phyloP scores from a whole-genome alignment of 2,329 filamentous ascomycete genomes.

The Aspergillus fumigatiaffinis region DNA sequence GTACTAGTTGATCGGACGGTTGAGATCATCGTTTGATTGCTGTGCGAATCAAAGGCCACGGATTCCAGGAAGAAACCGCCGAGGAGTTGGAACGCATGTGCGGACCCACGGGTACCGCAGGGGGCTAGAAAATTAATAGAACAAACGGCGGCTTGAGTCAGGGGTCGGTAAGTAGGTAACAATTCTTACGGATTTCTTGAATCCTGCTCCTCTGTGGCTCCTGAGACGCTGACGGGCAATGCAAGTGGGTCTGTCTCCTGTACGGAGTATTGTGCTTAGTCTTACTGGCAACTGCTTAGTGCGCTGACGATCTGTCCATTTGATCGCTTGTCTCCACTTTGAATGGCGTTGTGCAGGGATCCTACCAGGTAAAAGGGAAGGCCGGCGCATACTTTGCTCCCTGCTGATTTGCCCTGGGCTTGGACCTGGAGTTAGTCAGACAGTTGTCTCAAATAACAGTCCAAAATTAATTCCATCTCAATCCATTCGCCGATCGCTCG shows the following conservation, averaged over 20 bases:
- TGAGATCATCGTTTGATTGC: constrained; percentile 19
- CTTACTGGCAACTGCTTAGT: background rate
- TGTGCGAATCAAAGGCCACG: constrained; percentile 21
- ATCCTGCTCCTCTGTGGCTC: background rate
- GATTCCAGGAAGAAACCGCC: constrained; percentile 17
- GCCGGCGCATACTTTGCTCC: background rate
- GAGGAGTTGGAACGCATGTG: constrained; percentile 10
- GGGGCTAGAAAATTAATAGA: constrained; percentile 9
- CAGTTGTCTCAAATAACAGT: background rate
- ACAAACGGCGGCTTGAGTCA: constrained; percentile 20
- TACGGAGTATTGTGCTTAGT: background rate
- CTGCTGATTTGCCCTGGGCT: background rate
- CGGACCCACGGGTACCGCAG: constrained; percentile 7
- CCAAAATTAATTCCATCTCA: background rate
- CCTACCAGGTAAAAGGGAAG: constrained; percentile 6
- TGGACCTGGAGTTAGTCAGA: background rate
- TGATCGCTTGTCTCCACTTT: constrained; percentile 2
- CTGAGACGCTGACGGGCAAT: background rate
- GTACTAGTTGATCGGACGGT: constrained; percentile 13
- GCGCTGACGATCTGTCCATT: background rate
- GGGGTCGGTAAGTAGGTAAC: constrained; percentile 9
- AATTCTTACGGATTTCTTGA: background rate
- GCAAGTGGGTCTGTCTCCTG: constrained; percentile 7
- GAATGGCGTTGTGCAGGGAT: constrained; percentile 6
- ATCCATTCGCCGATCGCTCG: background rate